Conservation (phyloP, 306 rosid species). For the Fragaria ananassa region DNA sequence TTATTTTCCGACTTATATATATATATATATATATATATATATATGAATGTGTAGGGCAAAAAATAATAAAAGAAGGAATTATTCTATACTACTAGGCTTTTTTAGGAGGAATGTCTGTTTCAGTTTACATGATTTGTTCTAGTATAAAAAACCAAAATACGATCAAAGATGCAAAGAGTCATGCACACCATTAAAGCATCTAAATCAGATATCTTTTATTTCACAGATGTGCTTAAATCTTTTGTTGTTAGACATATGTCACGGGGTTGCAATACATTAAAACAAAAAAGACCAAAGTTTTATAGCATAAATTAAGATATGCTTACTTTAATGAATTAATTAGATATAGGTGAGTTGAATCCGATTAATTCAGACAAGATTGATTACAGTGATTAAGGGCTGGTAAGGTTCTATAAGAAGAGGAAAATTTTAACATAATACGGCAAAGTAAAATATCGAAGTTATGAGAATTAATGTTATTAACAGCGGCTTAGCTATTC, state of each 20-base stretch:
- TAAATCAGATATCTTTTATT: constrained; percentile 3
- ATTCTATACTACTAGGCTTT: background rate
- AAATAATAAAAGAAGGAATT: too few species aligned
- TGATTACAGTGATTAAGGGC: background rate
- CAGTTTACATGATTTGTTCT: constrained; percentile 10
- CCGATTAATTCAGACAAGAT: too few species aligned
- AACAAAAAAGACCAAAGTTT: background rate
- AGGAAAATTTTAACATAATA: too few species aligned
- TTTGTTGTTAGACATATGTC: background rate
- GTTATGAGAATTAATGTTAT: background rate
- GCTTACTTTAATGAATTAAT: background rate
- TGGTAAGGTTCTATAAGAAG: too few species aligned
- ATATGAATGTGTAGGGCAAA: background rate
- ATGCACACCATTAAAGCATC: constrained; percentile 10
- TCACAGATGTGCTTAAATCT: background rate
- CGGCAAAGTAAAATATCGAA: background rate
- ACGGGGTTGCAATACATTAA: background rate
- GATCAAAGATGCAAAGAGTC: constrained; percentile 28
- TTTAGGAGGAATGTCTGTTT: constrained; percentile 12
- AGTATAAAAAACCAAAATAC: background rate
- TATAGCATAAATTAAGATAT: background rate
- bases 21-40: background rate
- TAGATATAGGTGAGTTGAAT: background rate
- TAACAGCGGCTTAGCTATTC: background rate
- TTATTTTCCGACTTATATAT: background rate